These are phyloP conservation scores for Penicillium dipodomyicola DNA, from an alignment of 495 filamentous ascomycete species.

Conservation along the genomic window DNA sequence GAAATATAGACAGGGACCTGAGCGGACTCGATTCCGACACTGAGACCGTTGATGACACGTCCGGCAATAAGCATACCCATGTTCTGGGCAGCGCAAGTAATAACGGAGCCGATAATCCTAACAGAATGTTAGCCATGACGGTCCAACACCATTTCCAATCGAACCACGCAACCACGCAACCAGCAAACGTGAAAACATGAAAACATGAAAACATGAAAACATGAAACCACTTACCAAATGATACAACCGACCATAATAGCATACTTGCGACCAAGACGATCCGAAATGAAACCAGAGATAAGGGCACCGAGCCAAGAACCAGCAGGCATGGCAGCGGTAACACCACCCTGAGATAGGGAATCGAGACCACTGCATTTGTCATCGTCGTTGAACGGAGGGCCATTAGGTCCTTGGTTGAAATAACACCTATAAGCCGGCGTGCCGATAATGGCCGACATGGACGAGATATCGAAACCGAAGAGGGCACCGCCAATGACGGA, in stretches of 20 bases:
- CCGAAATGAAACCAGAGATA: slow-evolving; percentile 64
- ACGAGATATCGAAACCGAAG: slow-evolving; percentile 82
- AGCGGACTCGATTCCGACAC: slow-evolving; percentile 76
- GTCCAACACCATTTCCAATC: neutral
- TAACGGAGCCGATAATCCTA: slow-evolving; percentile 62
- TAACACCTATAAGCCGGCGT: slow-evolving; percentile 58
- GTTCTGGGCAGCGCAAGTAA: slow-evolving; percentile 71
- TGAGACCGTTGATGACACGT: slow-evolving; percentile 75
- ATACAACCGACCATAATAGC: slow-evolving; percentile 64
- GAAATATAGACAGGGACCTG: slow-evolving; percentile 81
- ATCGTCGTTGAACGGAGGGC: slow-evolving; percentile 33
- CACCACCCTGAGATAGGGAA: slow-evolving; percentile 54
- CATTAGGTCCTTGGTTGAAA: slow-evolving; percentile 53
- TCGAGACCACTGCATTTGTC: slow-evolving; percentile 47
- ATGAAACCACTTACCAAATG: slow-evolving; percentile 51
- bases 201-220: neutral
- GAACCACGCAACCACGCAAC: neutral
- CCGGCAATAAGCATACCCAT: slow-evolving; percentile 72
- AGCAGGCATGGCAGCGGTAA: slow-evolving; percentile 69
- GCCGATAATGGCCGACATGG: slow-evolving; percentile 63
- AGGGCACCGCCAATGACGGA: slow-evolving; percentile 76
- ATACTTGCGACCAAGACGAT: slow-evolving; percentile 64
- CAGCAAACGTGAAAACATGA: neutral
- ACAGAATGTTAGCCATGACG: neutral
- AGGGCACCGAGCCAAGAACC: slow-evolving; percentile 74